A percentile compares a stretch with the other conserved stretches of the same genome.
Conservation (phyloP, 176 grass and related monocot species). For the sorghum (Sorghum bicolor) region DNA sequence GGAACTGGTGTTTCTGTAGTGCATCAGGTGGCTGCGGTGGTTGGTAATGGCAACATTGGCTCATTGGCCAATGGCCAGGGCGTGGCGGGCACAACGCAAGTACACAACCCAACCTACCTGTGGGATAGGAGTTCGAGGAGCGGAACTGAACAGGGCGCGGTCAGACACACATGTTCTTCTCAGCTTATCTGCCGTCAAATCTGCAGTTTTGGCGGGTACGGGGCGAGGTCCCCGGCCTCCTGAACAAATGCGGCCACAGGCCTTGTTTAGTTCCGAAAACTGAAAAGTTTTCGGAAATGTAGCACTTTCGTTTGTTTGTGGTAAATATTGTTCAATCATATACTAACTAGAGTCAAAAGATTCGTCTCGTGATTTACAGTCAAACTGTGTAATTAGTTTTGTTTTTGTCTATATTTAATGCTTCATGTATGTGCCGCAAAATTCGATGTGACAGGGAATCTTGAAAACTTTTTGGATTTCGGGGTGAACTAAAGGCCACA, state of each 20-base stretch:
- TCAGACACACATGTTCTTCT: conserved; percentile 32
- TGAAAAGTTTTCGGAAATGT: too few relatives aligned
- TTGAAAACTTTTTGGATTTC: too few relatives aligned
- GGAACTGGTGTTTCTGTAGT: conserved; percentile 18
- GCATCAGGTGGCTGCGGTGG: conserved; percentile 25
- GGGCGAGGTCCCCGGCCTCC: not conserved
- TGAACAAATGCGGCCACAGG: conserved; percentile 20
- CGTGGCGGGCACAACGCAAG: not conserved
- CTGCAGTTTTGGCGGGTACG: conserved; percentile 29
- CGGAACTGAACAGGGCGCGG: not conserved
- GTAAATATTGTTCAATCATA: too few relatives aligned
- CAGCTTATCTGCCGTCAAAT: conserved; percentile 42
- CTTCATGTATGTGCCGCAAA: too few relatives aligned
- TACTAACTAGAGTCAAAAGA: too few relatives aligned
- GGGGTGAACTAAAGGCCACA: too few relatives aligned
- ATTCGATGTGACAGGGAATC: too few relatives aligned
- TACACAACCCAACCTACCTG: not conserved
- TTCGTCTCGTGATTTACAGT: too few relatives aligned
- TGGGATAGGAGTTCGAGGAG: conserved; percentile 17
- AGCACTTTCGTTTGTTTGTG: too few relatives aligned
- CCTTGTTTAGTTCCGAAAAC: too few relatives aligned
- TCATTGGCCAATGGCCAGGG: not conserved
- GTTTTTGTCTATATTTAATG: too few relatives aligned
- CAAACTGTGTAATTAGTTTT: too few relatives aligned
- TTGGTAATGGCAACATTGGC: not conserved